These are phyloP conservation scores for Tilletia setariae DNA, from an alignment of 1,284 basidiomycete species.

Conservation along the genomic window DNA sequence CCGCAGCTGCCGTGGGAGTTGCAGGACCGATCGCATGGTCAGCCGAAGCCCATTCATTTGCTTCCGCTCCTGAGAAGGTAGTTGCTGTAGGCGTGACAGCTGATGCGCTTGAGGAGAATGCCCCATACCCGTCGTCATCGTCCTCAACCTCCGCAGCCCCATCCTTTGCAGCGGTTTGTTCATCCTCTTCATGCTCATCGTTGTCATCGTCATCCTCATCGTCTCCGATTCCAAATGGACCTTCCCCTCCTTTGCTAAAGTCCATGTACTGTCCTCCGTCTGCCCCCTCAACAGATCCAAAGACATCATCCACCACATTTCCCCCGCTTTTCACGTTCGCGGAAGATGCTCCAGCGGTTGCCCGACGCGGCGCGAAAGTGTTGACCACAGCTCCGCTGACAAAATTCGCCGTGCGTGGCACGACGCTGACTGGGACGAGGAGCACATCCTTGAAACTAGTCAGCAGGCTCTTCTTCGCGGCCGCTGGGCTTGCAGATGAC, in stretches of 20 bases:
- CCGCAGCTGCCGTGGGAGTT: not conserved
- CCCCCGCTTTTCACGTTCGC: not conserved
- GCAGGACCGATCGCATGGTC: not conserved
- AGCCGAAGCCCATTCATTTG: not conserved
- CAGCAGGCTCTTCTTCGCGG: conserved; percentile 85
- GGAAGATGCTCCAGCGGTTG: not conserved
- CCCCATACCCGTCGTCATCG: not conserved
- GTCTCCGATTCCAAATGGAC: conserved; percentile 24
- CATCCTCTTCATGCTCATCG: not conserved
- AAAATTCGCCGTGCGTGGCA: conserved; percentile 72
- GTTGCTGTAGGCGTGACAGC: not conserved
- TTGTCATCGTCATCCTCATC: conserved; percentile 31
- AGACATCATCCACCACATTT: not conserved
- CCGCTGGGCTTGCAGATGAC: conserved; percentile 78
- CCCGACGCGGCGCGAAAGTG: conserved; percentile 17
- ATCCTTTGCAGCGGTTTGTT: not conserved
- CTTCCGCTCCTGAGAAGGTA: not conserved
- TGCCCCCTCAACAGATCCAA: not conserved
- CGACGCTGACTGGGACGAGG: conserved; percentile 88
- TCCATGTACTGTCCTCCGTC: conserved; percentile 34
- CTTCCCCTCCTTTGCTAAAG: conserved; percentile 24
- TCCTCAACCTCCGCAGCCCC: not conserved
- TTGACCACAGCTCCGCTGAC: conserved; percentile 57
- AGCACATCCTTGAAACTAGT: conserved; percentile 86
- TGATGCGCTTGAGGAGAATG: not conserved